A percentile compares a stretch with the other conserved stretches of the same genome.
Evolutionary conservation across 2,329 filamentous ascomycete genomes (phyloP).

Genomic region (Bipolaris victoriae): DNA sequence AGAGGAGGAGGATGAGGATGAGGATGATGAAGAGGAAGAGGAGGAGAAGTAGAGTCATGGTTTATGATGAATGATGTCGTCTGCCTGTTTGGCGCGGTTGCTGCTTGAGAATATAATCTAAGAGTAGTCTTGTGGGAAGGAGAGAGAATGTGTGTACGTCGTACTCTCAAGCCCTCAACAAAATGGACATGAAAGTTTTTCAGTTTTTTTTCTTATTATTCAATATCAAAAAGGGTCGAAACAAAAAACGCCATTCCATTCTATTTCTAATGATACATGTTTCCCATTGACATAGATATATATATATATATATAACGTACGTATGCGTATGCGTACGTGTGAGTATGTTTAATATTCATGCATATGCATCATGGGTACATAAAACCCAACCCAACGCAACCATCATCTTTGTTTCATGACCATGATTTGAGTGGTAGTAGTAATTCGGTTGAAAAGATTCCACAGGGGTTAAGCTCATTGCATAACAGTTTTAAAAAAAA

Average conservation of each 20-base stretch:
- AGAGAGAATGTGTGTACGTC: background rate
- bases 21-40: slow-evolving; percentile 29
- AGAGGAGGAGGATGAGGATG: slow-evolving; percentile 34
- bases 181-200: background rate
- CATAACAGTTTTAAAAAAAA: no score
- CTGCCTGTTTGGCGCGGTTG: background rate
- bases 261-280: background rate
- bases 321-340: background rate
- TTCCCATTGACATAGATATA: background rate
- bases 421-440: no score
- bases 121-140: background rate
- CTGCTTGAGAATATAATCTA: background rate
- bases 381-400: background rate
- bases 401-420: background rate
- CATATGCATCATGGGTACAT: background rate
- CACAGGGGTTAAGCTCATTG: no score
- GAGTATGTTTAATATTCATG: background rate
- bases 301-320: background rate
- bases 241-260: background rate
- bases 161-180: background rate
- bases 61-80: background rate
- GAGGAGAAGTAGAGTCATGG: slow-evolving; percentile 5
- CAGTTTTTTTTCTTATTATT: no score
- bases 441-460: no score
- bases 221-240: background rate